phyloP scores from a whole-genome alignment of 2,329 filamentous ascomycete genomes.

The Acarospora socialis region DNA sequence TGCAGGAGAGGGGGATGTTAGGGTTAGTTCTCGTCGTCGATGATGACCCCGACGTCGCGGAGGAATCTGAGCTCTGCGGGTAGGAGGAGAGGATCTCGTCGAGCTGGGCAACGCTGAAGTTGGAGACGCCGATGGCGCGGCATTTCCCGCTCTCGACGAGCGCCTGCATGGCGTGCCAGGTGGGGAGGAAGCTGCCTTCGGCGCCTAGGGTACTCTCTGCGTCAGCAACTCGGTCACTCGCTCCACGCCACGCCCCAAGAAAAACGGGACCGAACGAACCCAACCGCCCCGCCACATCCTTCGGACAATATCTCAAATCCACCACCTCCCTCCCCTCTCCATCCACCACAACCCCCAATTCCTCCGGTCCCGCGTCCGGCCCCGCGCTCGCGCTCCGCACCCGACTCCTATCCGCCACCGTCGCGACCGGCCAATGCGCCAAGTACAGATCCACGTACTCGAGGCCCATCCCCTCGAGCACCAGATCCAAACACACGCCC shows the following conservation, averaged over 20 bases:
- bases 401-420: slow-evolving; percentile 1
- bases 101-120: slow-evolving; percentile 46
- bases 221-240: slow-evolving; percentile 14
- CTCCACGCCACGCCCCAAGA: slow-evolving; percentile 13
- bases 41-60: too few relatives aligned
- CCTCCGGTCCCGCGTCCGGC: slow-evolving; percentile 3
- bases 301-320: background rate
- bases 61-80: slow-evolving; percentile 20
- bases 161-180: slow-evolving; percentile 55
- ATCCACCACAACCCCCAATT: slow-evolving; percentile 1
- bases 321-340: slow-evolving; percentile 2
- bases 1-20: slow-evolving; percentile 25
- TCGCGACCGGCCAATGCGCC: slow-evolving; percentile 36
- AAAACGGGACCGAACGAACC: slow-evolving; percentile 9
- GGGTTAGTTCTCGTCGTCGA: too few relatives aligned
- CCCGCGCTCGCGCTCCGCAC: slow-evolving; percentile 2
- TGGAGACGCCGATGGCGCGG: slow-evolving; percentile 62
- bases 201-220: slow-evolving; percentile 6
- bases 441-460: slow-evolving; percentile 61
- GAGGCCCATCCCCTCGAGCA: slow-evolving; percentile 50
- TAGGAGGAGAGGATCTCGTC: slow-evolving; percentile 33
- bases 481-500: slow-evolving; percentile 40
- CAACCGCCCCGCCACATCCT: slow-evolving; percentile 1
- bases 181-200: slow-evolving; percentile 24
- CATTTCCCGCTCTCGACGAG: slow-evolving; percentile 45